Evolutionary conservation across 352 stramenopile genomes (phyloP).

Genomic region (Blastocystis sp.): DNA sequence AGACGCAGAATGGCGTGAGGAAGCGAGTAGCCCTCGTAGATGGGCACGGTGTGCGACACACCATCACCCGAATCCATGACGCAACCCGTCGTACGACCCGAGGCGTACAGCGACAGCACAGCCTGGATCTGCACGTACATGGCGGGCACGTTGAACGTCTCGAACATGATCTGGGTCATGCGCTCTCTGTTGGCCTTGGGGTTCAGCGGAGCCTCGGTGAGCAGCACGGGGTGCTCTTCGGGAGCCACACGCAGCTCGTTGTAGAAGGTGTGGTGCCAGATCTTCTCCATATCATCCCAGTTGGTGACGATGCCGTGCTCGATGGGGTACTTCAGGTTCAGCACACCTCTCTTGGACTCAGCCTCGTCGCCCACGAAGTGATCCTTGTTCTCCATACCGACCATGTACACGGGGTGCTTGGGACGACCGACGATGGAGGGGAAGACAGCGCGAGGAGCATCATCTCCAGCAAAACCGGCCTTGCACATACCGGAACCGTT

Average conservation of each 20-base stretch:
- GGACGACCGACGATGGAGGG: conserved; percentile 80
- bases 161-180: conserved; percentile 98
- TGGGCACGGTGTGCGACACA: conserved; percentile 89
- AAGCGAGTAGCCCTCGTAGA: conserved; percentile 92
- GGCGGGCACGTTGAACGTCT: conserved; percentile 96
- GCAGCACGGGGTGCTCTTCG: conserved; percentile 93
- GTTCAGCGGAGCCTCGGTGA: conserved; percentile 87
- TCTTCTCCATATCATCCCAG: conserved; percentile 99
- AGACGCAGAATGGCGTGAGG: conserved; percentile 88
- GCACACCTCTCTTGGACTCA: conserved; percentile 87
- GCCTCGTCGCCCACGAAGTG: conserved; percentile 76
- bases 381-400: conserved; percentile 93
- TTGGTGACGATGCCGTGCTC: conserved; percentile 93
- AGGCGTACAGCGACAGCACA: conserved; percentile 87
- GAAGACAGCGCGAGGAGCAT: conserved; percentile 84
- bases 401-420: conserved; percentile 91
- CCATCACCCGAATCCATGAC: conserved; percentile 88
- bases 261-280: conserved; percentile 99
- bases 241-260: conserved; percentile 92
- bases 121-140: conserved; percentile 93
- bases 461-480: conserved; percentile 85
- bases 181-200: conserved; percentile 87
- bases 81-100: conserved; percentile 85
- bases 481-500: conserved; percentile 86
- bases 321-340: conserved; percentile 94